phyloP scores from a whole-genome alignment of 2,329 filamentous ascomycete genomes.

The Penicillium sp. region DNA sequence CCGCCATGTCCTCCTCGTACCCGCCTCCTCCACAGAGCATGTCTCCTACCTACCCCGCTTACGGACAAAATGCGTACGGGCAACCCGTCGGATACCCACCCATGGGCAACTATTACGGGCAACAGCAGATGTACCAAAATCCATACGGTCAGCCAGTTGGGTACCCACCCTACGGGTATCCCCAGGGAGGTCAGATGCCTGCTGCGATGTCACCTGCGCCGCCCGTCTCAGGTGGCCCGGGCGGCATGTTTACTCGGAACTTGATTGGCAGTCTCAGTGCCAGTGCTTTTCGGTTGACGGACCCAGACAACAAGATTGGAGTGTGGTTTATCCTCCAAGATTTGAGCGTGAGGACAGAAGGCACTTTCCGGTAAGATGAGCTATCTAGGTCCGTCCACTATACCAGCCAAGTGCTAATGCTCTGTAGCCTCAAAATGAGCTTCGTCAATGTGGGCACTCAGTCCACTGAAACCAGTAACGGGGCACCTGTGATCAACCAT shows the following conservation, averaged over 20 bases:
- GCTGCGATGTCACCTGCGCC: conserved; percentile 40
- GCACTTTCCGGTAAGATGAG: conserved; percentile 72
- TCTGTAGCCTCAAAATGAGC: conserved; percentile 64
- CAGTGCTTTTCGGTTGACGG: conserved; percentile 81
- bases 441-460: conserved; percentile 80
- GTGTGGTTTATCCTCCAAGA: conserved; percentile 98
- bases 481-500: conserved; percentile 63
- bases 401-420: neutral
- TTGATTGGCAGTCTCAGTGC: conserved; percentile 89
- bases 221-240: conserved; percentile 52
- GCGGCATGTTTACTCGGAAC: conserved; percentile 91
- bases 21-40: conserved; percentile 50
- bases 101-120: conserved; percentile 41
- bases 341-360: conserved; percentile 90
- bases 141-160: conserved; percentile 35
- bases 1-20: conserved; percentile 77
- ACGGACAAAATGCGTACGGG: conserved; percentile 45
- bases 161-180: conserved; percentile 38
- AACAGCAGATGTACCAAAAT: conserved; percentile 40
- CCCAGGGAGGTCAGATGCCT: conserved; percentile 35
- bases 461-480: conserved; percentile 41
- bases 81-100: conserved; percentile 41
- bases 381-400: neutral
- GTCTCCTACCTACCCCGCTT: conserved; percentile 40
- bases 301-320: conserved; percentile 76